Evolutionary conservation across 192 early-diverging fungal species (phyloP), one percentile per base, ranked within the genome.

Genomic region (Coemansia sp.): DNA sequence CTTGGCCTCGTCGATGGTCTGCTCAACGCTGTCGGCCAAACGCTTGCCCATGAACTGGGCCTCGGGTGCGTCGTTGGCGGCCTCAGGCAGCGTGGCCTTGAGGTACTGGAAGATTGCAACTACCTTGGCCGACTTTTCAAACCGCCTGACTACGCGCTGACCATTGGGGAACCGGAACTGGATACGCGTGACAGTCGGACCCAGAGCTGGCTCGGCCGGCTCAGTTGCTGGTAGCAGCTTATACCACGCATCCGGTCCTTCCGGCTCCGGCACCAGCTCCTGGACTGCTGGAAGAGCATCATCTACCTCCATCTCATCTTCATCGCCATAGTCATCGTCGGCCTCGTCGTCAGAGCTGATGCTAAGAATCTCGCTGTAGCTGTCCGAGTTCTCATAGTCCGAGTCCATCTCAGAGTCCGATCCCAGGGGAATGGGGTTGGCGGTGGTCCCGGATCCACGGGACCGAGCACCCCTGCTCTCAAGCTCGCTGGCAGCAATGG

Each of bases 131-230:
- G 86, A 69, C 72, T 91, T 93, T 37, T 73, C 67, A 74, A 99
- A 94, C 62, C 89, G 86, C 48, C 92, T 87, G 59, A 96, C 89
- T 31, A 90, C 72, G 19, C 89, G 89, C 19, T 84, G 75, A 15
- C 97, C 96, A 79, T 93, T 91, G 9, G 93, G 89, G 55, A 95
- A 77, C 37, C 93, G 88, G 64, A 96, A 83, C 70, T 95, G 94
- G 59, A 98, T 87, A 37, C 93, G 86, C 10, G 93, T 93, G 2
- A 86, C 85, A 3, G 85, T 75, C 3, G 84, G 64, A 12, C 87
- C 85, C 1, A 82, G 84, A 10, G 88, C 76, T 27, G 74, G 83
- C 67, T 81, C 79, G 29, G 66, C 38, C 21, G 67, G 74, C 39
- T 66, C 75, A 0, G 45, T 61, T 17, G 50, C 64, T 1, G 76